Percentiles rank a stretch among this genome's conserved stretches.
These are phyloP conservation scores for Globisporangium cederbergense DNA, from an alignment of 352 stramenopile genomes.

Conservation along the genomic window DNA sequence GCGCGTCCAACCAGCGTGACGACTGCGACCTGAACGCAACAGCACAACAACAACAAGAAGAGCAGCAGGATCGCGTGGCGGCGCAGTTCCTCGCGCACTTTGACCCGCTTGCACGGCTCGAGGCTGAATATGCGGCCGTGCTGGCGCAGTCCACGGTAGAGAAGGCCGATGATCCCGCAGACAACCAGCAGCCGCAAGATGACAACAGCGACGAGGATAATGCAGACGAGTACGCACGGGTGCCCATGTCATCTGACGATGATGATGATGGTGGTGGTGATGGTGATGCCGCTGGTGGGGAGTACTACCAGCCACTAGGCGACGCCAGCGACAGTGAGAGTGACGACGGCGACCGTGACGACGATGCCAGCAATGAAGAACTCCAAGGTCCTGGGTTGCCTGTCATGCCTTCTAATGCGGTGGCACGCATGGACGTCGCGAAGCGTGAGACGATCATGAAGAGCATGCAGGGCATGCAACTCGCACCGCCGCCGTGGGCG, in stretches of 20 bases:
- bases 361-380: conserved; percentile 1
- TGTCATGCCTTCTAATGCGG: background rate
- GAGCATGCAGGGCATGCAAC: conserved; percentile 47
- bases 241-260: conserved; percentile 18
- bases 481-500: conserved; percentile 50
- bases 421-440: conserved; percentile 23
- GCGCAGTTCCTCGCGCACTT: conserved; percentile 28
- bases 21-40: background rate
- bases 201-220: conserved; percentile 22
- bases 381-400: background rate
- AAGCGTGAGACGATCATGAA: conserved; percentile 44
- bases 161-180: background rate
- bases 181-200: conserved; percentile 15
- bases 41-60: background rate
- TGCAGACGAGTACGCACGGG: conserved; percentile 22
- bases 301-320: conserved; percentile 14
- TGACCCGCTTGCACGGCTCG: conserved; percentile 51
- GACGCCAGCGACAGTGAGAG: conserved; percentile 13
- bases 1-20: too few species aligned
- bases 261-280: conserved; percentile 12
- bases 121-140: conserved; percentile 62
- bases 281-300: background rate
- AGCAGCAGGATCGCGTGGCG: conserved; percentile 13
- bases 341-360: conserved; percentile 1
- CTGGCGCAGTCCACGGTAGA: conserved; percentile 34